Evolutionary conservation across 805 yeast genomes (phyloP).

Genomic region (Cyberlindnera subsufficiens): DNA sequence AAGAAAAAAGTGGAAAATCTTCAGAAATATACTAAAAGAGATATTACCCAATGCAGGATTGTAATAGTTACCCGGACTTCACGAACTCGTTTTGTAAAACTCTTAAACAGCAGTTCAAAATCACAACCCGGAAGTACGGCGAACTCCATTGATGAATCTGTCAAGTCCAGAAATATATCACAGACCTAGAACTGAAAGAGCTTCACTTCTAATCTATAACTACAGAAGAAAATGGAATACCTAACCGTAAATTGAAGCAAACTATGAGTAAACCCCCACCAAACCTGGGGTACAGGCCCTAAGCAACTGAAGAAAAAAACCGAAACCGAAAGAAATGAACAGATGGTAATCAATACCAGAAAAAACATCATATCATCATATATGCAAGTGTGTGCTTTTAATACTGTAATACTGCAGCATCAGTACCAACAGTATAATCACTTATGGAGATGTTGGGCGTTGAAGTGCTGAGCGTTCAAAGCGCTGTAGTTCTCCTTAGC

Average conservation of each 20-base stretch:
- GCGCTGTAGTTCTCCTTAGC: constrained; percentile 19
- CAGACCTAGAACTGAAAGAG: background rate
- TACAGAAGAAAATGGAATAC: too few species aligned
- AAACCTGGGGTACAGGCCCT: too few species aligned
- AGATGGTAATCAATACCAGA: too few species aligned
- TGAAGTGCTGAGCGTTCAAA: constrained; percentile 8
- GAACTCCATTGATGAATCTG: background rate
- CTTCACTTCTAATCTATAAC: background rate
- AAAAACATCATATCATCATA: too few species aligned
- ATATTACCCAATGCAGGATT: background rate
- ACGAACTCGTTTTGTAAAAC: background rate
- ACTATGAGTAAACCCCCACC: too few species aligned
- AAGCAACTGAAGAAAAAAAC: too few species aligned
- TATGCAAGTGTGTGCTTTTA: too few species aligned
- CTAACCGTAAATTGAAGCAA: too few species aligned
- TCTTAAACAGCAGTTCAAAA: too few species aligned
- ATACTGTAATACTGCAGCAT: too few species aligned
- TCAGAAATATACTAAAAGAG: background rate
- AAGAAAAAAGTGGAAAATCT: background rate
- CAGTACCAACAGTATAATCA: background rate
- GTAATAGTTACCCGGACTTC: background rate
- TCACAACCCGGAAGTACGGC: too few species aligned
- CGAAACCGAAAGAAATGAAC: too few species aligned
- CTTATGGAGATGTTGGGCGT: constrained; percentile 7
- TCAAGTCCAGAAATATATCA: background rate